Base-by-base conservation (phyloP, 2,329 filamentous ascomycete species). In the Cadophora sp. region DNA sequence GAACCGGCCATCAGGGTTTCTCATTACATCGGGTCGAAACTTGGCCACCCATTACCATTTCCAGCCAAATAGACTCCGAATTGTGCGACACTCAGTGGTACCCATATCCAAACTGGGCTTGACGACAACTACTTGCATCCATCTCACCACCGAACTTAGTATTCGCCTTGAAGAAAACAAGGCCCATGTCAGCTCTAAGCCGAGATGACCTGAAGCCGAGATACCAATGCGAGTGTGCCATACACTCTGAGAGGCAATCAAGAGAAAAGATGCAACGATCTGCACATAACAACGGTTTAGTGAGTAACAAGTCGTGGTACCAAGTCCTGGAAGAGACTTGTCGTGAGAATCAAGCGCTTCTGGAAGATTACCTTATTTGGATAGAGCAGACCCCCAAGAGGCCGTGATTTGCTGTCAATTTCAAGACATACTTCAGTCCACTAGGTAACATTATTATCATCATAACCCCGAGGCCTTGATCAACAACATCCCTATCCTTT, bases 1-100 rank as follows among this genome's bases (percentile, higher is more conserved):
- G 27, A 46, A 22, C 59, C 37, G 12, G 40, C 59, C 37, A 29
- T 40, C 58, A 62, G 40, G 27, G 31, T 62, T n/a, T 50, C 37
- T 62, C 24, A 26, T 31, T 16, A 46, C 43, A 31, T 62, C 40
- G 40, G 59, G 24, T 29, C 12, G 59, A 62, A 50, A 62, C 59
- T 29, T 48, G 26, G 37, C 59, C 40, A 62, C 24, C 14, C 26
- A 31, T 24, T 34, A 6, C 16, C 12, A 34, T 14, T 29, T 31
- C 40, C 59, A 62, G 11, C n/a, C 40, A 9, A 50, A n/a, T 22
- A 50, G 37, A 62, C 59, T 48, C 40, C 27, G 26, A 31, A 26
- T 29, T 16, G 43, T 62, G 31, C 26, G 1, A 48, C 43, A 34
- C 24, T 16, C 34, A 16, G 22, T 40, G n/a, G 56, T 59, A 40